Evolutionary conservation across 148 eudicot genomes (phyloP).

Genomic region (Cornus controversa): DNA sequence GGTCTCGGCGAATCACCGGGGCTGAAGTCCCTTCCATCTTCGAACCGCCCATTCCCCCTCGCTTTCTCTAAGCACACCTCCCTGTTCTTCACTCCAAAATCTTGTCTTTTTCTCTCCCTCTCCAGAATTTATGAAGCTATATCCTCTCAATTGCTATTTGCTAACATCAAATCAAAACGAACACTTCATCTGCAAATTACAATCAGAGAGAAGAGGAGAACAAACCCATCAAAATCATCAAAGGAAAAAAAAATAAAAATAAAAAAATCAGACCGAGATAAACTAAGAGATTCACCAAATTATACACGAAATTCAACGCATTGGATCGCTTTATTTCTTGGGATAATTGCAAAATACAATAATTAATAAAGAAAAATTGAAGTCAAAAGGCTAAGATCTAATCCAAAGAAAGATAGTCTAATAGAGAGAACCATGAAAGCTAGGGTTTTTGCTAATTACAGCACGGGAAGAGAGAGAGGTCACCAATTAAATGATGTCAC

Average conservation of each 20-base stretch:
- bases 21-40: conserved; percentile 50
- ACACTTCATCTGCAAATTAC: conserved; percentile 2
- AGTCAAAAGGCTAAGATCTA: neutral
- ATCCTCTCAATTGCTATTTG: neutral
- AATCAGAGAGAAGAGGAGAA: neutral
- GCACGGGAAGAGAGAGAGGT: neutral
- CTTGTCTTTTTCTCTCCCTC: neutral
- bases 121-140: neutral
- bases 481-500: neutral
- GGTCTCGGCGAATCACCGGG: conserved; percentile 64
- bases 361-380: neutral
- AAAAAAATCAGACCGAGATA: neutral
- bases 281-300: neutral
- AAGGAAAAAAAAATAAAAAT: too few relatives aligned
- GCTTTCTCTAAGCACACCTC: neutral
- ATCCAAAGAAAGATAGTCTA: neutral
- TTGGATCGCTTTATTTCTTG: conserved; percentile 20
- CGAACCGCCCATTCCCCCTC: conserved; percentile 34
- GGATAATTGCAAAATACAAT: neutral
- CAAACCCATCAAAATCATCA: neutral
- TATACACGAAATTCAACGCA: conserved; percentile 6
- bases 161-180: conserved; percentile 18
- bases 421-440: neutral
- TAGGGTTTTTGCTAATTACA: neutral
- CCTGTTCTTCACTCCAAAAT: neutral